Evolutionary conservation across 1,284 basidiomycete species (phyloP).

Genomic region (Xerocomus minutiporus): DNA sequence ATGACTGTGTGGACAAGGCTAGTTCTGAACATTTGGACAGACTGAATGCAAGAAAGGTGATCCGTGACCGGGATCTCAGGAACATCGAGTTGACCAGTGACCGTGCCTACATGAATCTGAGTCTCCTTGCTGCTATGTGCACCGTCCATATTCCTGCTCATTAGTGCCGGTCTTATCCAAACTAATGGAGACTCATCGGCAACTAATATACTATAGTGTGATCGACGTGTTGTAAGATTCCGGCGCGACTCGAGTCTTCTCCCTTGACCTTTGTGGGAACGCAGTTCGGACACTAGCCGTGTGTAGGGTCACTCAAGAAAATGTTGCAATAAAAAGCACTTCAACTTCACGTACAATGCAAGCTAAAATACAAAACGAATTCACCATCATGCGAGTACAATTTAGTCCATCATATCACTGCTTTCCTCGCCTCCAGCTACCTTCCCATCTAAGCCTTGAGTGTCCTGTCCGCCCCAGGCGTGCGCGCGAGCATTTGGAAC

Average conservation of each 20-base stretch:
- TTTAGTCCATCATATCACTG: constrained; percentile 10
- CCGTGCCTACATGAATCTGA: not conserved
- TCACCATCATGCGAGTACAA: not conserved
- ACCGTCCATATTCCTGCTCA: not conserved
- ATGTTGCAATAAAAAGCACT: not conserved
- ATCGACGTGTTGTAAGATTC: too few relatives aligned
- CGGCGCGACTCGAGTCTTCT: too few relatives aligned
- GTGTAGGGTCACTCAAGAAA: too few relatives aligned
- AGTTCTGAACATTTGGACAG: not conserved
- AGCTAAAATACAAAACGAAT: constrained; percentile 16
- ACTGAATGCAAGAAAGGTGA: not conserved
- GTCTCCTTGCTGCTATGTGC: too few relatives aligned
- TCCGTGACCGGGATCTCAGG: not conserved
- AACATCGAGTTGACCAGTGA: not conserved
- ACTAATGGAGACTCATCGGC: too few relatives aligned
- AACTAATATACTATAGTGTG: too few relatives aligned
- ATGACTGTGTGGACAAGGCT: constrained; percentile 5
- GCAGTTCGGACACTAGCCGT: too few relatives aligned
- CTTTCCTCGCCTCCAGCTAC: constrained; percentile 15
- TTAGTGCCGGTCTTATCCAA: too few relatives aligned
- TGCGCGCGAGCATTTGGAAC: constrained; percentile 46
- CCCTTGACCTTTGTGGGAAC: too few relatives aligned
- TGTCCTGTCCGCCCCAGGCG: constrained; percentile 27
- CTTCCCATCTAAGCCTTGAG: constrained; percentile 17
- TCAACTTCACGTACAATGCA: constrained; percentile 3